A percentile compares a stretch with the other conserved stretches of the same genome.
phyloP scores from a whole-genome alignment of 208 protist species.

The Trypanosomatidae sp. region DNA sequence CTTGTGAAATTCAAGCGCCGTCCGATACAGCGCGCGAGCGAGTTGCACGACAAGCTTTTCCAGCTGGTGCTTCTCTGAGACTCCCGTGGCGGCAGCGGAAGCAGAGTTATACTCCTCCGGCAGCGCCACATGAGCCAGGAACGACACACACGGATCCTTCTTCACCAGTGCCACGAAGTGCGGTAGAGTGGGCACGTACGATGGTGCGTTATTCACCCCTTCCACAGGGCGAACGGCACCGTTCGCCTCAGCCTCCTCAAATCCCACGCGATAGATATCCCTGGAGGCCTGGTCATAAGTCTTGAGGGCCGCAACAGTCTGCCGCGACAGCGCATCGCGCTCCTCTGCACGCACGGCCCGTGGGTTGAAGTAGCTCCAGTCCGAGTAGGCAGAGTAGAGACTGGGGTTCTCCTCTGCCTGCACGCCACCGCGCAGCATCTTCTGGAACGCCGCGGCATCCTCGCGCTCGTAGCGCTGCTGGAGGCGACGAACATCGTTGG shows the following conservation, averaged over 20 bases:
- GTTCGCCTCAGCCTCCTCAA: conserved; percentile 41
- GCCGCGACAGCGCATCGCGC: conserved; percentile 55
- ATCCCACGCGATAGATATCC: conserved; percentile 66
- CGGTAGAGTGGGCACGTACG: conserved; percentile 68
- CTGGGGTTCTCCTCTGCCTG: conserved; percentile 47
- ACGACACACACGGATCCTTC: conserved; percentile 73
- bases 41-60: conserved; percentile 63
- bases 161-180: conserved; percentile 72
- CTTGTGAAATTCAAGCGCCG: conserved; percentile 72
- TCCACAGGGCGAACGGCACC: conserved; percentile 38
- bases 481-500: conserved; percentile 66
- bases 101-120: conserved; percentile 24
- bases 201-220: conserved; percentile 30
- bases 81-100: background rate
- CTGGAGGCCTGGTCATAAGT: conserved; percentile 56
- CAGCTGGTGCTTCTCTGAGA: conserved; percentile 36
- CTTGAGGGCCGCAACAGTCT: conserved; percentile 59
- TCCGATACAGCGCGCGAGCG: conserved; percentile 51
- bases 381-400: conserved; percentile 62
- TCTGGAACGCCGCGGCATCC: conserved; percentile 68
- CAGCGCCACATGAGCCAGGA: conserved; percentile 58
- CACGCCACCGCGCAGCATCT: conserved; percentile 28
- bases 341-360: conserved; percentile 73
- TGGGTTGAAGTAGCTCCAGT: conserved; percentile 86
- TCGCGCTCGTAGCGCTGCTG: conserved; percentile 83